Evolutionary conservation across 139 green algal species (phyloP).

Genomic region (Closterium sp.): DNA sequence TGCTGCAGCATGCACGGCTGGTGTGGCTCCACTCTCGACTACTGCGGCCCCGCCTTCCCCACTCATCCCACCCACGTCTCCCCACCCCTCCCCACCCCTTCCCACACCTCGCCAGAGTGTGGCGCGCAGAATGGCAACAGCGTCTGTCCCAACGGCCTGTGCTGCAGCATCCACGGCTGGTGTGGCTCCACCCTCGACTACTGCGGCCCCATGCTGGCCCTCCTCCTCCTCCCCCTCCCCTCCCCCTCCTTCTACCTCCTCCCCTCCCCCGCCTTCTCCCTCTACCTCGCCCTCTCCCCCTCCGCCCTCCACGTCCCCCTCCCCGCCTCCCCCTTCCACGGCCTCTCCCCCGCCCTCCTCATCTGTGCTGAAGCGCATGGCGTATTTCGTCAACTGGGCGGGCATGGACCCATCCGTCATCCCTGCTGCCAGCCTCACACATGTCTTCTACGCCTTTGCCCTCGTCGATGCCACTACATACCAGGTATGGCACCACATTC

Average conservation of each 20-base stretch:
- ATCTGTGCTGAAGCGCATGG: not conserved
- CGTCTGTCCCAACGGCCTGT: not conserved
- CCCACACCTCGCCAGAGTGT: too few species aligned
- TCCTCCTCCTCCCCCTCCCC: not conserved
- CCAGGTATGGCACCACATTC: not conserved
- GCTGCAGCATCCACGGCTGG: constrained; percentile 2
- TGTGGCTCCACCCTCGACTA: constrained; percentile 1
- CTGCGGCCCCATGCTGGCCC: not conserved
- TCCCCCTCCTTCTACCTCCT: not conserved
- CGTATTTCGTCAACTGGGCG: not conserved
- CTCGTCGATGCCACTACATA: not conserved
- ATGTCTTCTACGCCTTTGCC: constrained; percentile 17
- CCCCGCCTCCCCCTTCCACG: not conserved
- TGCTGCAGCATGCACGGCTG: constrained; percentile 12
- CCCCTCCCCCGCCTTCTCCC: not conserved
- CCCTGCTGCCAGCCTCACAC: not conserved
- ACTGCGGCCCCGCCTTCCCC: constrained; percentile 2
- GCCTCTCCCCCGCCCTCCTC: not conserved
- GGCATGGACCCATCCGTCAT: not conserved
- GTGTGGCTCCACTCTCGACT: constrained; percentile 9
- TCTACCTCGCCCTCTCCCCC: not conserved
- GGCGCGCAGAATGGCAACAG: too few species aligned
- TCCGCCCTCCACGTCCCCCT: not conserved
- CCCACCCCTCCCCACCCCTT: too few species aligned
- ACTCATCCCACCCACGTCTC: too few species aligned